Evolutionary conservation across 768 basidiomycete genomes (phyloP).

Genomic region (Hirschioporus abietinus): DNA sequence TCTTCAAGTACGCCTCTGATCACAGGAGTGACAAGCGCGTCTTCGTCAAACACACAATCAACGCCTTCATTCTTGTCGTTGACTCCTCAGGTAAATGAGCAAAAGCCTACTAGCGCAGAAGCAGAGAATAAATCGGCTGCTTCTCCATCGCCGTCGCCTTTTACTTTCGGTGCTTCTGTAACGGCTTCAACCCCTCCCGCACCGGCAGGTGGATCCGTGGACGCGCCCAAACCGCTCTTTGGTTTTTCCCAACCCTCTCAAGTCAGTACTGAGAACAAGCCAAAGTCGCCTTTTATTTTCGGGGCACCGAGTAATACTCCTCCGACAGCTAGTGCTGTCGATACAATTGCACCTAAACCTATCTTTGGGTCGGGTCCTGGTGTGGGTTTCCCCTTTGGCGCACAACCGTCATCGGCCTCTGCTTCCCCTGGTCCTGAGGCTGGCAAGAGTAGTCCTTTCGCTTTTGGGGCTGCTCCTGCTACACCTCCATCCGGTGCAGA

Average conservation of each 20-base stretch:
- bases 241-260: slow-evolving; percentile 15
- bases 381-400: slow-evolving; percentile 22
- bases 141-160: slow-evolving; percentile 8
- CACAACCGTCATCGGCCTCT: slow-evolving; percentile 28
- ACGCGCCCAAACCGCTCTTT: slow-evolving; percentile 40
- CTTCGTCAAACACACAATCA: slow-evolving; percentile 6
- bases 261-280: slow-evolving; percentile 18
- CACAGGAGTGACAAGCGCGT: not conserved
- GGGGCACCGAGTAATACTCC: slow-evolving; percentile 24
- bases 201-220: slow-evolving; percentile 15
- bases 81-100: not conserved
- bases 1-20: slow-evolving; percentile 6
- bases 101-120: not conserved
- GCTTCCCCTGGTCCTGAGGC: slow-evolving; percentile 25
- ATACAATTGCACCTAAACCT: not conserved
- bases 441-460: slow-evolving; percentile 30
- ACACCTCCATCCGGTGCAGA: slow-evolving; percentile 22
- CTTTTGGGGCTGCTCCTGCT: slow-evolving; percentile 27
- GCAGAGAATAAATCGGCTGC: slow-evolving; percentile 5
- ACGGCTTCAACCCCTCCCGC: slow-evolving; percentile 11
- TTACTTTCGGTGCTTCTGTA: slow-evolving; percentile 13
- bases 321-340: not conserved
- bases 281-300: slow-evolving; percentile 40
- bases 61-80: not conserved
- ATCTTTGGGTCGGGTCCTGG: slow-evolving; percentile 9